Evolutionary conservation across 208 protist species (phyloP).

Genomic region (Blastocrithidia nonstop): DNA sequence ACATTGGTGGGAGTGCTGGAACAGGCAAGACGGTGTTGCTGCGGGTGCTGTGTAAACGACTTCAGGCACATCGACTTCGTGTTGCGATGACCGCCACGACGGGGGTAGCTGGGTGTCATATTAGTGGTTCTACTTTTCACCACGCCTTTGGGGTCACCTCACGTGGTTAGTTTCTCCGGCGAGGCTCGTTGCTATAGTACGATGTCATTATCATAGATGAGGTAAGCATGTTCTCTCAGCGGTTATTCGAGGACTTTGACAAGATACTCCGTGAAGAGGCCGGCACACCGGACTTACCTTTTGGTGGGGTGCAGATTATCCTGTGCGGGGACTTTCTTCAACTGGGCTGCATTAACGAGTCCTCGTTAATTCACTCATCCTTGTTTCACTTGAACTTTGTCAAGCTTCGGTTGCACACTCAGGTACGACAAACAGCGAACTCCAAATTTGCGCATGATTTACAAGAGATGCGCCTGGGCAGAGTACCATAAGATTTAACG

Average conservation of each 20-base stretch:
- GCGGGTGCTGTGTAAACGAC: constrained; percentile 39
- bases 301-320: constrained; percentile 88
- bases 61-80: constrained; percentile 59
- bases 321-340: constrained; percentile 89
- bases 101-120: constrained; percentile 80
- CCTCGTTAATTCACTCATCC: constrained; percentile 43
- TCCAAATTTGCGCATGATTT: constrained; percentile 50
- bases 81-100: constrained; percentile 85
- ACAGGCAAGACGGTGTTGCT: constrained; percentile 83
- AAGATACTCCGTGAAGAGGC: constrained; percentile 58
- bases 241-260: constrained; percentile 84
- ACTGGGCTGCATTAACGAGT: constrained; percentile 78
- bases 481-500: constrained; percentile 38
- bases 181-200: constrained; percentile 52
- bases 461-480: constrained; percentile 57
- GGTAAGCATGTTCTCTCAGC: constrained; percentile 78
- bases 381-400: constrained; percentile 68
- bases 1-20: constrained; percentile 79
- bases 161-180: constrained; percentile 63
- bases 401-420: constrained; percentile 49
- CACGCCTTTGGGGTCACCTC: constrained; percentile 69
- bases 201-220: constrained; percentile 89
- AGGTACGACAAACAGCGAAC: constrained; percentile 50
- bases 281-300: constrained; percentile 69
- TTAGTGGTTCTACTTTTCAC: constrained; percentile 85